These are phyloP conservation scores for Mortierella sp. DNA, from an alignment of 371 early-diverging fungal species.

Conservation along the genomic window DNA sequence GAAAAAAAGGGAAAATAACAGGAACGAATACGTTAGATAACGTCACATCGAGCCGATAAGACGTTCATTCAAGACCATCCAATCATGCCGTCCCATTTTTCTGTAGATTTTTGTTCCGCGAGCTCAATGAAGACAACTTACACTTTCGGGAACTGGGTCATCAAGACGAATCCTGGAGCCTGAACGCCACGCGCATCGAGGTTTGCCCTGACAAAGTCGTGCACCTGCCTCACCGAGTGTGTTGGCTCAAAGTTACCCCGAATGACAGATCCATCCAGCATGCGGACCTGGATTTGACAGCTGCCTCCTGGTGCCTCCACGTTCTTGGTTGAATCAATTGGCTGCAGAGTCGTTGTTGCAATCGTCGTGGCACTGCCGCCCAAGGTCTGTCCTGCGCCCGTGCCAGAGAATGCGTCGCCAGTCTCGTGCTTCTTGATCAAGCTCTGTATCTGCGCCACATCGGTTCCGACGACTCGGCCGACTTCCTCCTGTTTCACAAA, in stretches of 20 bases:
- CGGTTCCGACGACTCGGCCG: slow-evolving; percentile 32
- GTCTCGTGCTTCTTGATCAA: slow-evolving; percentile 32
- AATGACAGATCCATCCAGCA: slow-evolving; percentile 29
- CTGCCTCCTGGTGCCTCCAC: slow-evolving; percentile 27
- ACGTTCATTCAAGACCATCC: neutral
- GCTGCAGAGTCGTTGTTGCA: neutral
- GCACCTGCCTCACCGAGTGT: slow-evolving; percentile 20
- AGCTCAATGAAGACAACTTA: neutral
- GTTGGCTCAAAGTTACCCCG: slow-evolving; percentile 27
- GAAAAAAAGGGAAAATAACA: neutral
- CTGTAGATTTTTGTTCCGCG: neutral
- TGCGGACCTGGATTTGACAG: slow-evolving; percentile 35
- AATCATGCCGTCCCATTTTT: neutral
- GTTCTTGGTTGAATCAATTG: neutral
- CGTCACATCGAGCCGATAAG: neutral
- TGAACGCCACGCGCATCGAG: slow-evolving; percentile 23
- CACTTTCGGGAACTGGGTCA: slow-evolving; percentile 31
- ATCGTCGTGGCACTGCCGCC: slow-evolving; percentile 8
- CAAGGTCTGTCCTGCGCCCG: slow-evolving; percentile 25
- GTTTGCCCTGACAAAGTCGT: slow-evolving; percentile 32
- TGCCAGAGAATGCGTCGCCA: slow-evolving; percentile 21
- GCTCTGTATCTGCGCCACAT: slow-evolving; percentile 17
- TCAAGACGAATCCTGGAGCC: slow-evolving; percentile 20
- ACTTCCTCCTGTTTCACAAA: slow-evolving; percentile 28
- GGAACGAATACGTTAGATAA: neutral